A percentile compares a stretch with the other conserved stretches of the same genome.
phyloP scores from a whole-genome alignment of 768 basidiomycete genomes.

The Termitomyces sp. region DNA sequence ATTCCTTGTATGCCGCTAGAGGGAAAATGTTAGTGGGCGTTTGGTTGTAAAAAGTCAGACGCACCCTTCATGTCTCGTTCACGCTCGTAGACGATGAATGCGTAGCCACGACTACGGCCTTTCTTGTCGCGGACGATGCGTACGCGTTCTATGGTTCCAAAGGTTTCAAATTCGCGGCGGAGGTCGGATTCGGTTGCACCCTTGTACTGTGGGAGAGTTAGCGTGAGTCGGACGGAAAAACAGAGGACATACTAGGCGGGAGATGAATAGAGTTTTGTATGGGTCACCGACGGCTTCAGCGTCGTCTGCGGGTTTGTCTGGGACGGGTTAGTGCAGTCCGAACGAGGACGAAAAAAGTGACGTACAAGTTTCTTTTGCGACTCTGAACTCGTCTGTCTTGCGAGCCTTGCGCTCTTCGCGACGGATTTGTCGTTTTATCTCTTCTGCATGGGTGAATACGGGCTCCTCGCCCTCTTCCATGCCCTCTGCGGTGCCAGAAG shows the following conservation, averaged over 20 bases:
- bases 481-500: slow-evolving; percentile 53
- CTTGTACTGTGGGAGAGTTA: slow-evolving; percentile 65
- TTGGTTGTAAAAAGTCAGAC: neutral
- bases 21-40: slow-evolving; percentile 10
- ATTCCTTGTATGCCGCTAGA: slow-evolving; percentile 95
- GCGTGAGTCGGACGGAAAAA: slow-evolving; percentile 9
- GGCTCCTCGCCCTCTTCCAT: slow-evolving; percentile 89
- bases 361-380: slow-evolving; percentile 85
- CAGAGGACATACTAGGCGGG: slow-evolving; percentile 64
- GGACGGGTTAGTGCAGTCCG: slow-evolving; percentile 15
- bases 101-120: slow-evolving; percentile 85
- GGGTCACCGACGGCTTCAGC: slow-evolving; percentile 91
- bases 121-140: slow-evolving; percentile 92
- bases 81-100: slow-evolving; percentile 96
- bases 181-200: slow-evolving; percentile 89
- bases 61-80: slow-evolving; percentile 99
- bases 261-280: slow-evolving; percentile 97
- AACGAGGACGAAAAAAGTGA: slow-evolving; percentile 18
- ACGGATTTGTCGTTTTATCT: slow-evolving; percentile 74
- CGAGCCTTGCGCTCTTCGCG: slow-evolving; percentile 79
- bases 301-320: slow-evolving; percentile 94
- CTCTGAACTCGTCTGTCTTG: slow-evolving; percentile 71
- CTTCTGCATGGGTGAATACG: slow-evolving; percentile 78
- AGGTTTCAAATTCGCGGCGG: slow-evolving; percentile 92
- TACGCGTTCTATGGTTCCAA: slow-evolving; percentile 92